phyloP scores from a whole-genome alignment of 768 basidiomycete genomes.

The Porpolomopsis calyptriformis region DNA sequence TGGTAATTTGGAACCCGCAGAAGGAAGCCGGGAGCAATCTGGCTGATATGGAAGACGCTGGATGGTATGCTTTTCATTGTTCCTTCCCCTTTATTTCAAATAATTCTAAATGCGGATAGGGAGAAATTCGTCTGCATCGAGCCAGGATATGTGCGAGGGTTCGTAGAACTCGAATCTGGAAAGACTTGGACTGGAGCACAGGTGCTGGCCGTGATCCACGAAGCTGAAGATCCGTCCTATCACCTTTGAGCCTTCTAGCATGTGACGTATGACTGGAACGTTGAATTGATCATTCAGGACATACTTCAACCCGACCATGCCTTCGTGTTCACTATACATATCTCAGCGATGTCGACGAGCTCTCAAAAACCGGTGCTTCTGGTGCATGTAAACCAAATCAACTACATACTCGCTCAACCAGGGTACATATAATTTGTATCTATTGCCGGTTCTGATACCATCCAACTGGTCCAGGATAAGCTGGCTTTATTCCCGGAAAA shows the following conservation, averaged over 20 bases:
- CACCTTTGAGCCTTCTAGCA: too few relatives aligned
- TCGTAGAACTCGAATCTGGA: slow-evolving; percentile 49
- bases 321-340: slow-evolving; percentile 6
- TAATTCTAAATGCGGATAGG: slow-evolving; percentile 32
- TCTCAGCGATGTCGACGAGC: slow-evolving; percentile 10
- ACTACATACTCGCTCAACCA: slow-evolving; percentile 47
- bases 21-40: slow-evolving; percentile 58
- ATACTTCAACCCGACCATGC: too few relatives aligned
- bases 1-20: slow-evolving; percentile 95
- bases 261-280: too few relatives aligned
- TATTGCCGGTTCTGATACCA: too few relatives aligned
- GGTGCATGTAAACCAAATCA: slow-evolving; percentile 48
- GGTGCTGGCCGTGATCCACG: slow-evolving; percentile 31
- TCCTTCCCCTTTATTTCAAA: neutral
- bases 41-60: slow-evolving; percentile 80
- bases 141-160: slow-evolving; percentile 76
- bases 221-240: too few relatives aligned
- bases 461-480: too few relatives aligned
- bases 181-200: slow-evolving; percentile 73
- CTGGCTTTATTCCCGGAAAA: too few relatives aligned
- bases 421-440: slow-evolving; percentile 69
- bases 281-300: too few relatives aligned
- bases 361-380: slow-evolving; percentile 22
- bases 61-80: slow-evolving; percentile 49
- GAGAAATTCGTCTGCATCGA: slow-evolving; percentile 84